phyloP scores from a whole-genome alignment of 73 alveolate genomes.

The Effrenium voratum region DNA sequence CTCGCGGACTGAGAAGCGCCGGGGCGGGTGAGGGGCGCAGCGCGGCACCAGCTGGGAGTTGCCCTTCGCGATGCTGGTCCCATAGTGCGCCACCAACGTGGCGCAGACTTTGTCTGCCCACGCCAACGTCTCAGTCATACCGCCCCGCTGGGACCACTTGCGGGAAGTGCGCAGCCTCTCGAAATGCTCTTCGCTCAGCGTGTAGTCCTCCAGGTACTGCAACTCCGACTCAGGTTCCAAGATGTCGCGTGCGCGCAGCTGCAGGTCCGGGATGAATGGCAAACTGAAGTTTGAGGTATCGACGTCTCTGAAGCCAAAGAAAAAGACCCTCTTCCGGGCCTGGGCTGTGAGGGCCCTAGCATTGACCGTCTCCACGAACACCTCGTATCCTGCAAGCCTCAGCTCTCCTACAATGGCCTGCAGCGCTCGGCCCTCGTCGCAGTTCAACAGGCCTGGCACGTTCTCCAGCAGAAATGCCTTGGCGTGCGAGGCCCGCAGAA shows the following conservation, averaged over 20 bases:
- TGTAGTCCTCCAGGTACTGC: too few relatives aligned
- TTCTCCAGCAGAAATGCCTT: neutral
- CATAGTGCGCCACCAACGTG: neutral
- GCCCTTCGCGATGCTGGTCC: neutral
- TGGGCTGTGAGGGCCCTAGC: neutral
- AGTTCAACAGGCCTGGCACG: neutral
- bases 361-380: conserved; percentile 12
- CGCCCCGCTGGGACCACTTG: conserved; percentile 18
- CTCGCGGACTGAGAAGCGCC: neutral
- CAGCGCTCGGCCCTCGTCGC: neutral
- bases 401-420: neutral
- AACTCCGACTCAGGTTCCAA: neutral
- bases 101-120: neutral
- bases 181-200: conserved; percentile 3
- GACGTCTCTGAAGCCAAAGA: neutral
- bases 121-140: neutral
- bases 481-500: neutral
- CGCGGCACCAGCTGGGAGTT: neutral
- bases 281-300: neutral
- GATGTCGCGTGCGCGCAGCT: neutral
- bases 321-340: conserved; percentile 30
- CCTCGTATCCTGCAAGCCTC: neutral
- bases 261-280: neutral
- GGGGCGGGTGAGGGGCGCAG: neutral
- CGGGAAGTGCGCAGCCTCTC: neutral